Evolutionary conservation across 2,329 filamentous ascomycete genomes (phyloP), one percentile per base, ranked within the genome.

Genomic region (Alternaria panax): DNA sequence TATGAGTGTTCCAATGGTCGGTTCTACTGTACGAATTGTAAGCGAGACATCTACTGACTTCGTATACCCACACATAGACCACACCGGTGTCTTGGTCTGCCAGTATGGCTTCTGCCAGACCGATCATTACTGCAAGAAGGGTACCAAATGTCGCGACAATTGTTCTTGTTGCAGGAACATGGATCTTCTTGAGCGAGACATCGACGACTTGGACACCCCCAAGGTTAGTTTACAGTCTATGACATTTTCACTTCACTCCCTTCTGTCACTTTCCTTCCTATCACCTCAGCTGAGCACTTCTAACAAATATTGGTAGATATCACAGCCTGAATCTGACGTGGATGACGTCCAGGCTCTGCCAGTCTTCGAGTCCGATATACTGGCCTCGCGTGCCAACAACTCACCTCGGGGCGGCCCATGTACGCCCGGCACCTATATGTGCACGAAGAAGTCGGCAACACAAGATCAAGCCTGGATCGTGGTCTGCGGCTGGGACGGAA

Each of bases 81-180:
- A 34, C 20, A 52, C 54, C 4, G 57, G 59, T n/a, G 57, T 62
- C 12, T 38, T 61, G 32, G 51, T 59, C 12, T 66, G 62, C 36
- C 40, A 40, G n/a, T 58, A 57, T 20, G 62, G 64, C 12, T 65
- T 67, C 48, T 67, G 62, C 46, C 46, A 42, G 11, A 57, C 54
- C 7, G 64, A 62, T 6, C 47, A 52, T 20, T 65, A 62, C 38
- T 66, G 62, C 55, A 53, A 51, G 12, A 50, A 32, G 54, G 54
- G 50, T 2, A 47, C 34, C 16, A 51, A 40, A n/a, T 65, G 64
- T 42, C 52, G 30, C 30, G 53, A 65, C n/a, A 38, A 55, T 4
- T 67, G 64, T 40, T 32, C 9, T 14, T 67, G 64, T 42, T 67
- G 62, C 47, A 58, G 53, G 50, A 59, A 57, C 46, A 12, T 36